These are phyloP conservation scores for Nicotiana knightiana DNA, from an alignment of 257 asterid genomes.

Conservation along the genomic window DNA sequence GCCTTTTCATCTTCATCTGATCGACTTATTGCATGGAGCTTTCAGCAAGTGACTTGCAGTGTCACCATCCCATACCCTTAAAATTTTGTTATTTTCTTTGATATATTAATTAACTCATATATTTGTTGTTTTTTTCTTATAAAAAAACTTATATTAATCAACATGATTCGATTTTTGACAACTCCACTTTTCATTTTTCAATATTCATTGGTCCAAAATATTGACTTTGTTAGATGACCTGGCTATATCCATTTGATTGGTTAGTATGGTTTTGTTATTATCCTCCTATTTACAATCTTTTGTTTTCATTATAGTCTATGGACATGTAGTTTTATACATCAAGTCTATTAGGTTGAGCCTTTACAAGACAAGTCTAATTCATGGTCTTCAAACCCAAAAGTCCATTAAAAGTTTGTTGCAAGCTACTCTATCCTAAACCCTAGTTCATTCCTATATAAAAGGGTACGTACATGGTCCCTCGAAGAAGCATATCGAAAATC, in stretches of 20 bases:
- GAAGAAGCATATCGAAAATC: too few species aligned
- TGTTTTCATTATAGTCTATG: not conserved
- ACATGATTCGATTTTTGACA: not conserved
- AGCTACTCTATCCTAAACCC: too few species aligned
- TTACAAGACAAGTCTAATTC: too few species aligned
- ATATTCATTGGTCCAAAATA: not conserved
- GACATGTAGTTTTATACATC: too few species aligned
- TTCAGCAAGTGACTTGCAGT: constrained; percentile 3
- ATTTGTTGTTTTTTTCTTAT: too few species aligned
- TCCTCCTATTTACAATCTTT: not conserved
- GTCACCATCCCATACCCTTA: not conserved
- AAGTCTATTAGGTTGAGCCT: too few species aligned
- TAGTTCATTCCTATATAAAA: too few species aligned
- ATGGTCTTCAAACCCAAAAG: too few species aligned
- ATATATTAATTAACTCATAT: not conserved
- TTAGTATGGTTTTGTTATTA: not conserved
- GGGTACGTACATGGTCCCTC: too few species aligned
- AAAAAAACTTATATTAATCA: not conserved
- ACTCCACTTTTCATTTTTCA: not conserved
- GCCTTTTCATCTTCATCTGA: not conserved
- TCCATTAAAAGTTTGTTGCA: too few species aligned
- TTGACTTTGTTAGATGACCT: not conserved
- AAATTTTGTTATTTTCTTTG: not conserved
- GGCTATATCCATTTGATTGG: not conserved
- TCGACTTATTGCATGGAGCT: not conserved